Base-by-base conservation (phyloP, 345 rosid genomes). In the Bruguiera gymnorhiza region DNA sequence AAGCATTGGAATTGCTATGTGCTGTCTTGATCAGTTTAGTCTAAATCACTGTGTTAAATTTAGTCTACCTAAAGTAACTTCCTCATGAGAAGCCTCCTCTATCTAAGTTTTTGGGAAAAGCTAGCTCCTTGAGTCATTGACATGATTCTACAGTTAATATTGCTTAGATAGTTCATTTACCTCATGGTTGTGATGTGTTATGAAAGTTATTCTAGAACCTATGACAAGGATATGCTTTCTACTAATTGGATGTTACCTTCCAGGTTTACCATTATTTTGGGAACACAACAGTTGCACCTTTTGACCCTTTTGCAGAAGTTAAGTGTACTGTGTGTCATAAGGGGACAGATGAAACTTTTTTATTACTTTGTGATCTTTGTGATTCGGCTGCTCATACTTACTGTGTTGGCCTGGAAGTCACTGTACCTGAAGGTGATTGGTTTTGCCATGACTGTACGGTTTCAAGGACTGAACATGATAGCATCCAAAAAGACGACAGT, bases 401-500 rank as follows among this genome's bases (percentile, higher is more conserved):
- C 66, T 88, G 89, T 65, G 83, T 79, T 55, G 93, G 84, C 43
- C 60, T 88, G 72, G 85, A 85, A 39, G 23, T 43, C 60, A 77
- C 87, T 62, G 86, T 88, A 4, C 91, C 91, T 3, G 82, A 81
- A n/a, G 87, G 86, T 52, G 93, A 88, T 76, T 88, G 89, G 93
- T 83, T 79, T 78, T 86, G 91, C 75, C 72, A 73, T 59, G 91
- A 88, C 24, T 88, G 89, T 73, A 54, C 78, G 37, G 60, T 86
- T 73, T 64, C 83, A 31, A 80, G 82, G 72, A 77, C 69, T 10
- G 83, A 83, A 66, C 87, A 82, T 32, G 67, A 74, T 2, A 70
- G 70, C n/a, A 58, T 60, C 48, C 79, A 79, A 69, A 54, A 52
- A 34, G 78, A 78, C 39, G 63, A 46, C 58, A 75, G 67, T 21